Conservation (phyloP, 371 early-diverging fungal species). For the Apophysomyces trapeziformis region DNA sequence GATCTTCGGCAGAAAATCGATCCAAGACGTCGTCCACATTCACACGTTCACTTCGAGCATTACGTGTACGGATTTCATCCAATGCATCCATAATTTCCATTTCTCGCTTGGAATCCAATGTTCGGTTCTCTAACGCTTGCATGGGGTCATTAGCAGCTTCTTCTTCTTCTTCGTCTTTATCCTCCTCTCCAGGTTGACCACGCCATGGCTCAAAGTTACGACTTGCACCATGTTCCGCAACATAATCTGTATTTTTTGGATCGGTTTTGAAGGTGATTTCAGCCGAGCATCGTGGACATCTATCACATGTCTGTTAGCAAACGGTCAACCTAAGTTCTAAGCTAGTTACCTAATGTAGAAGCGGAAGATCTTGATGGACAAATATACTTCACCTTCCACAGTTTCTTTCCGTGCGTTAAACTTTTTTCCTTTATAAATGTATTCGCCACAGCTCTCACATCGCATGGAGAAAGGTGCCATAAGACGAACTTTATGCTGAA, state of each 20-base stretch:
- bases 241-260: slow-evolving; percentile 95
- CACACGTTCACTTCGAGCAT: slow-evolving; percentile 83
- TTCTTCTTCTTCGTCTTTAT: slow-evolving; percentile 63
- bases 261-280: slow-evolving; percentile 99
- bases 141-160: slow-evolving; percentile 93
- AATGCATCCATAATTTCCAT: slow-evolving; percentile 96
- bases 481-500: slow-evolving; percentile 92
- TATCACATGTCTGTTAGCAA: slow-evolving; percentile 5
- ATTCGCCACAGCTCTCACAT: slow-evolving; percentile 95
- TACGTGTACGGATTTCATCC: slow-evolving; percentile 91
- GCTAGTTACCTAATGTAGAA: slow-evolving; percentile 82
- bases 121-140: slow-evolving; percentile 92
- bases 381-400: slow-evolving; percentile 82
- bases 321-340: neutral
- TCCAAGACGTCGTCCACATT: slow-evolving; percentile 66
- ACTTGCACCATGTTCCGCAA: slow-evolving; percentile 91
- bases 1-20: slow-evolving; percentile 53
- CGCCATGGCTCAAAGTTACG: slow-evolving; percentile 97
- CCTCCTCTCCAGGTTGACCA: slow-evolving; percentile 72
- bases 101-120: slow-evolving; percentile 90
- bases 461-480: slow-evolving; percentile 99
- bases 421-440: slow-evolving; percentile 96
- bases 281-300: slow-evolving; percentile 93
- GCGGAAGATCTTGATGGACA: slow-evolving; percentile 87
- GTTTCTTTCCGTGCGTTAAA: slow-evolving; percentile 97